phyloP scores from a whole-genome alignment of 2,329 filamentous ascomycete genomes.

The Aschersonia sp. region DNA sequence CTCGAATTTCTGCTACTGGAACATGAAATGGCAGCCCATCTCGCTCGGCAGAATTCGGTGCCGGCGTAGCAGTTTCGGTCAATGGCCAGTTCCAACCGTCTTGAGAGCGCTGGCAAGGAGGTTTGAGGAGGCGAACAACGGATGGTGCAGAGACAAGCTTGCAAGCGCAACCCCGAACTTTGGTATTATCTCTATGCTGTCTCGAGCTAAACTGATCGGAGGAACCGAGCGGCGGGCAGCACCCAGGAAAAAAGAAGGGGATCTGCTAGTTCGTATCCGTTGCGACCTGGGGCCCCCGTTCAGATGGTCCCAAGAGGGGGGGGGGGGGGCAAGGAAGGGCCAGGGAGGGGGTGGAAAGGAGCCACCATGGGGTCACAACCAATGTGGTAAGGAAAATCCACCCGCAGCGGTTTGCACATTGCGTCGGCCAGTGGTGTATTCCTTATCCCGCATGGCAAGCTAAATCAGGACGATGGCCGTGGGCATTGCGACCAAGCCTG shows the following conservation, averaged over 20 bases:
- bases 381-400: too few species aligned
- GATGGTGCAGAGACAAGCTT: not conserved
- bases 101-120: not conserved
- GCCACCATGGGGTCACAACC: too few species aligned
- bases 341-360: too few species aligned
- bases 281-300: not conserved
- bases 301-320: too few species aligned
- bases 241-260: slow-evolving; percentile 1
- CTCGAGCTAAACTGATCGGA: slow-evolving; percentile 1
- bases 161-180: not conserved
- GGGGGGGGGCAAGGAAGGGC: too few species aligned
- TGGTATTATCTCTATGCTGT: not conserved
- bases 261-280: slow-evolving; percentile 3
- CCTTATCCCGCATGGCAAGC: too few species aligned
- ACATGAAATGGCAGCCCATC: not conserved
- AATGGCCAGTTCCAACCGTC: not conserved
- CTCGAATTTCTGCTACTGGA: not conserved
- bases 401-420: too few species aligned
- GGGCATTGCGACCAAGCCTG: too few species aligned
- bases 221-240: not conserved
- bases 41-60: not conserved
- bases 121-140: not conserved
- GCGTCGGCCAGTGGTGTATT: too few species aligned
- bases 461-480: too few species aligned
- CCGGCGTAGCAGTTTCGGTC: not conserved